Base-by-base conservation (phyloP, 2,329 filamentous ascomycete species). In the Fusarium austroafricanum region DNA sequence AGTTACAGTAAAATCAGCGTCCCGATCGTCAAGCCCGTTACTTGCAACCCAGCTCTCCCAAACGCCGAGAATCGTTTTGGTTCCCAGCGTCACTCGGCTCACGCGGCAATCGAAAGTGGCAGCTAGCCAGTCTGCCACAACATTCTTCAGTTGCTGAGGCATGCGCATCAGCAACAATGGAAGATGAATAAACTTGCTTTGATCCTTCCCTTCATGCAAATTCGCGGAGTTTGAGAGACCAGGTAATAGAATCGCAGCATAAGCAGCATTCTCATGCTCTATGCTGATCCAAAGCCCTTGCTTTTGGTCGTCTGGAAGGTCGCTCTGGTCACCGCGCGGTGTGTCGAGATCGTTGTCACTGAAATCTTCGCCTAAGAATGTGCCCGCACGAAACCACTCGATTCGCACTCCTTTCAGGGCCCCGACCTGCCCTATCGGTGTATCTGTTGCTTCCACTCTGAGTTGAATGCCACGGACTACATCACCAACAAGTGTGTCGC, bases 391-490 rank as follows among this genome's bases (percentile, higher is more conserved):
- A 15, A 85, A 80, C 82, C 84, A 86, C 3, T 81, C 79, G 26
- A 87, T 80, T 14, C 78, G 78, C 2, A 88, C 84, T 6, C 73
- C 73, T 62, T 83, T 81, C 20, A 89, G 69, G 3, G 81, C 77
- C 5, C 79, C 79, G 14, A 81, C 78, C 49, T 81, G 79, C 2
- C 79, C 79, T 15, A 68, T 57, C 9, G 78, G 69, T 17, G 79
- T 80, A 26, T 83, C 82, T 18, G 79, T 80, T 7, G 79, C 76
- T 47, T 81, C 79, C 6, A 85, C 70, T 0, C 82, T 82, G 18
- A 89, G 81, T 65, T 88, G 85, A 18, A 89, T 83, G 42, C 87
- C 87, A 55, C 87, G 84, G n/a, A 89, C 84, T 2, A 87, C 83
- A 67, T 89, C 86, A 17, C 86, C 86, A 0, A 87, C 85, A 0